Percentiles rank a stretch among this genome's conserved stretches.
Evolutionary conservation across 1,139 yeast genomes (phyloP).

Genomic region (Kurtzmaniella quercitrusa): DNA sequence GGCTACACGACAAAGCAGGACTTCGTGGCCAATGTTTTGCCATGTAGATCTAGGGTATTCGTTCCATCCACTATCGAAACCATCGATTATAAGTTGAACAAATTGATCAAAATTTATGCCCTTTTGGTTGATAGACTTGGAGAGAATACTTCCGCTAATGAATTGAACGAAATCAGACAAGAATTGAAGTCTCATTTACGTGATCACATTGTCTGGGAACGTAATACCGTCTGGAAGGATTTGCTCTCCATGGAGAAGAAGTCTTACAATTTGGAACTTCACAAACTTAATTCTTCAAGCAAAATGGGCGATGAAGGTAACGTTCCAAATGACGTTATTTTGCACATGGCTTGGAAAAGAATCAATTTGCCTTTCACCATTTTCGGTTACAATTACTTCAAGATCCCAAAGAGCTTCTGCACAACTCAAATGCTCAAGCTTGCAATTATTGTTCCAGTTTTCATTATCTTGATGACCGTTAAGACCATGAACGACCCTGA

Average conservation of each 20-base stretch:
- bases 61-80: slow-evolving; percentile 33
- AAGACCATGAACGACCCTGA: slow-evolving; percentile 68
- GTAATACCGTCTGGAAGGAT: slow-evolving; percentile 96
- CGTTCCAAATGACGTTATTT: slow-evolving; percentile 17
- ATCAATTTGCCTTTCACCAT: slow-evolving; percentile 16
- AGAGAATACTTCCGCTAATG: slow-evolving; percentile 23
- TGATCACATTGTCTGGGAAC: slow-evolving; percentile 94
- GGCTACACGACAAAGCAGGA: slow-evolving; percentile 54
- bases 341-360: slow-evolving; percentile 22
- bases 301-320: slow-evolving; percentile 33
- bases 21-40: slow-evolving; percentile 45
- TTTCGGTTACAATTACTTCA: slow-evolving; percentile 16
- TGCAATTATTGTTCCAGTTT: slow-evolving; percentile 37
- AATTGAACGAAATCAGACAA: slow-evolving; percentile 51
- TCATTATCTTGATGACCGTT: slow-evolving; percentile 45
- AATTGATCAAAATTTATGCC: slow-evolving; percentile 48
- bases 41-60: slow-evolving; percentile 44
- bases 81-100: slow-evolving; percentile 44
- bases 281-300: slow-evolving; percentile 20
- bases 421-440: slow-evolving; percentile 43
- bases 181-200: slow-evolving; percentile 75
- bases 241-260: slow-evolving; percentile 82
- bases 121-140: slow-evolving; percentile 33
- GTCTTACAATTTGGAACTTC: slow-evolving; percentile 30
- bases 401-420: slow-evolving; percentile 26